These are phyloP conservation scores for Ceratocystis diversiconidia DNA, from an alignment of 2,329 filamentous ascomycete species.

Conservation along the genomic window DNA sequence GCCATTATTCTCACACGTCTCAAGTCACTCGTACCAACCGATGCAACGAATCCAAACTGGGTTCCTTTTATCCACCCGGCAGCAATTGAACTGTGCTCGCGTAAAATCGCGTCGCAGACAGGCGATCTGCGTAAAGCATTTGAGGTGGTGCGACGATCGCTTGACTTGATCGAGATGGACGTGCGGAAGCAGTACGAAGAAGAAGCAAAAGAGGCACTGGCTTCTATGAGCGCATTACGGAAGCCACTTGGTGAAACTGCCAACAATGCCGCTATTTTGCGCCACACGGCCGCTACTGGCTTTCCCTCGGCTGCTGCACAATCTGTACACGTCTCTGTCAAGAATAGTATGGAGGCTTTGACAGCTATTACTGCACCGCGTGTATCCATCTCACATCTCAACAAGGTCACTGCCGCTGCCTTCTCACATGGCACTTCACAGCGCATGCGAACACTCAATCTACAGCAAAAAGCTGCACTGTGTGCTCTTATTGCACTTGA, in stretches of 20 bases:
- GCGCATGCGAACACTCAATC: slow-evolving; percentile 71
- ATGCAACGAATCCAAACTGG: slow-evolving; percentile 39
- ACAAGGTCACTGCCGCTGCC: slow-evolving; percentile 74
- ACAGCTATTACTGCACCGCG: slow-evolving; percentile 71
- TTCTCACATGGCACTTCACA: slow-evolving; percentile 83
- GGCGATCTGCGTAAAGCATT: slow-evolving; percentile 92
- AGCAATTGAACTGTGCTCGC: slow-evolving; percentile 83
- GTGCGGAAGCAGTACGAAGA: slow-evolving; percentile 60
- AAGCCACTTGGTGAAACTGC: slow-evolving; percentile 66
- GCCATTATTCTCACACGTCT: slow-evolving; percentile 75
- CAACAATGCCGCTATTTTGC: slow-evolving; percentile 41
- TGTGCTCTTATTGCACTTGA: slow-evolving; percentile 83
- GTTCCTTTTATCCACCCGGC: slow-evolving; percentile 87
- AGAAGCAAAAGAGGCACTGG: slow-evolving; percentile 39
- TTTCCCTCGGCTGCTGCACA: slow-evolving; percentile 24
- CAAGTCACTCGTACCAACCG: slow-evolving; percentile 51
- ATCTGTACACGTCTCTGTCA: slow-evolving; percentile 34
- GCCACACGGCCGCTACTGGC: slow-evolving; percentile 32
- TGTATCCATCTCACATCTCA: slow-evolving; percentile 79
- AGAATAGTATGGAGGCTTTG: slow-evolving; percentile 43
- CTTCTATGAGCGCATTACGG: slow-evolving; percentile 55
- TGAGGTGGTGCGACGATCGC: slow-evolving; percentile 76
- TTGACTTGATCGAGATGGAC: slow-evolving; percentile 80
- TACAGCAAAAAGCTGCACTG: slow-evolving; percentile 91
- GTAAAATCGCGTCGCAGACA: slow-evolving; percentile 87